These are phyloP conservation scores for Sclerotinia glacialis DNA, from an alignment of 2,329 filamentous ascomycete species.

Conservation along the genomic window DNA sequence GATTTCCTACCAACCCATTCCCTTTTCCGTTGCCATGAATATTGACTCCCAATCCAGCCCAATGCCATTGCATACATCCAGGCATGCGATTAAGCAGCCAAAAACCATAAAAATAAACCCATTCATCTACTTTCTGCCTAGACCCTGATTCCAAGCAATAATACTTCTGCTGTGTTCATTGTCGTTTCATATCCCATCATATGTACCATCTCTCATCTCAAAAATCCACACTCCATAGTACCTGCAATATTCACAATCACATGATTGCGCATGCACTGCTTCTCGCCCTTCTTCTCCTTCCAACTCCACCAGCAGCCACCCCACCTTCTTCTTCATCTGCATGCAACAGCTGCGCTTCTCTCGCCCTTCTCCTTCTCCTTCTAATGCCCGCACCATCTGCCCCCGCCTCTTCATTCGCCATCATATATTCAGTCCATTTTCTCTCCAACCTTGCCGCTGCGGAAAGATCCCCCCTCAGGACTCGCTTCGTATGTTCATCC, in stretches of 20 bases:
- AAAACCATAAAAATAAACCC: neutral
- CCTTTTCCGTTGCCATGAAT: neutral
- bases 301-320: constrained; percentile 43
- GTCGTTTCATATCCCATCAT: constrained; percentile 6
- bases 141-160: neutral
- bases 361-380: constrained; percentile 69
- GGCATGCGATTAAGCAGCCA: no score
- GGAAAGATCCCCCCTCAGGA: constrained; percentile 71
- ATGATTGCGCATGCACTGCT: constrained; percentile 64
- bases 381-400: constrained; percentile 63
- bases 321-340: constrained; percentile 75
- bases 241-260: constrained; percentile 45
- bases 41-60: neutral
- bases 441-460: constrained; percentile 77
- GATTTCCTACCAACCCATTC: neutral
- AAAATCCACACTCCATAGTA: neutral
- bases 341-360: constrained; percentile 78
- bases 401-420: constrained; percentile 80
- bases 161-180: neutral
- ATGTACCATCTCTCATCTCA: constrained; percentile 3
- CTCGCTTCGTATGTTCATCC: constrained; percentile 86
- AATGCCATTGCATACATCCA: neutral
- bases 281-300: constrained; percentile 58
- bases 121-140: neutral
- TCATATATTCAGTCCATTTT: constrained; percentile 95